Evolutionary conservation across 441 rosid species (phyloP).

Genomic region (Kokia cookei): DNA sequence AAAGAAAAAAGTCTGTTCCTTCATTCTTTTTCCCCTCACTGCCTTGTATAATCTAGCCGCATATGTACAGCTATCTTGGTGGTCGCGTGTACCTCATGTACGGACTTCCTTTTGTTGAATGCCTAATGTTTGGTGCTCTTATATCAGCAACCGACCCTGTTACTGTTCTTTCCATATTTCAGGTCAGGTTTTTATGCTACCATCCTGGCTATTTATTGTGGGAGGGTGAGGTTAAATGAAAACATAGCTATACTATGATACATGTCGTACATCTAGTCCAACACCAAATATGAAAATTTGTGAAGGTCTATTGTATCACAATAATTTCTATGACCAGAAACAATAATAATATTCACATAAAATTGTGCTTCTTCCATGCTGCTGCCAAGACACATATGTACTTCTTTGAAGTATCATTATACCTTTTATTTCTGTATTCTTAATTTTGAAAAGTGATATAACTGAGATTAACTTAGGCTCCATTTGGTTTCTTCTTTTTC

Average conservation of each 20-base stretch:
- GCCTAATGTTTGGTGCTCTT: conserved; percentile 95
- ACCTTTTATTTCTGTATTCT: neutral
- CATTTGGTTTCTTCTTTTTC: neutral
- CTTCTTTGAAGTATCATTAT: neutral
- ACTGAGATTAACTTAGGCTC: neutral
- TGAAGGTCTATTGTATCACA: neutral
- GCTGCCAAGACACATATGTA: neutral
- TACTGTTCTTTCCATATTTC: conserved; percentile 93
- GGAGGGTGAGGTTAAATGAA: neutral
- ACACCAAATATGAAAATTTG: neutral
- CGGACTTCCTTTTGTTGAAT: conserved; percentile 84
- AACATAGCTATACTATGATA: neutral
- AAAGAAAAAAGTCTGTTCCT: neutral
- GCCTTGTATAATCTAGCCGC: neutral
- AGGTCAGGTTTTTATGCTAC: conserved; percentile 39
- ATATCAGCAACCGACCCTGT: conserved; percentile 99
- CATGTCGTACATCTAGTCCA: neutral
- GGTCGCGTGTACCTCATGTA: conserved; percentile 77
- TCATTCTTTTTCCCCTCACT: neutral
- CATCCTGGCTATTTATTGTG: neutral
- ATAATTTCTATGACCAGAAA: neutral
- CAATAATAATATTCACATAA: neutral
- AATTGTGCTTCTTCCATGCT: neutral
- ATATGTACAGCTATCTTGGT: conserved; percentile 68
- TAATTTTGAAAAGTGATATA: neutral